Conservation (phyloP, 768 basidiomycete species). For the Solioccasus polychromus region DNA sequence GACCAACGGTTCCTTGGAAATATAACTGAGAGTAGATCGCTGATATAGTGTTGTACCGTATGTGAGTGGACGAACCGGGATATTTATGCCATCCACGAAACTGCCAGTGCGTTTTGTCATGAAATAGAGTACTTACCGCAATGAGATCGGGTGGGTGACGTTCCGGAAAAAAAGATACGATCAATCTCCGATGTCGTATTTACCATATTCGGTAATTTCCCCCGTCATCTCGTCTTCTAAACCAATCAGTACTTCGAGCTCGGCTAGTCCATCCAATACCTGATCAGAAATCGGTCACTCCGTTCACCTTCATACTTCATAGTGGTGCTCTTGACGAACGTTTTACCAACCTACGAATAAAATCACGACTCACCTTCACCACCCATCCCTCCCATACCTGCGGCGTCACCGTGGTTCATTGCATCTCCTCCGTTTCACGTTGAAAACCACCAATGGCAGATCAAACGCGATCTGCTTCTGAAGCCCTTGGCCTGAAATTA, state of each 20-base stretch:
- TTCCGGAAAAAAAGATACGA: too few species aligned
- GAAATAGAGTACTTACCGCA: too few species aligned
- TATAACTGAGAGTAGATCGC: neutral
- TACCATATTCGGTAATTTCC: neutral
- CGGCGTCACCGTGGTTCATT: neutral
- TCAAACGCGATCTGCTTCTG: slow-evolving; percentile 6
- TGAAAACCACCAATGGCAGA: slow-evolving; percentile 20
- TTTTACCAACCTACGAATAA: neutral
- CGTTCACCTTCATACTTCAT: too few species aligned
- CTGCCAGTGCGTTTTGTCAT: too few species aligned
- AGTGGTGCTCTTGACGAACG: too few species aligned
- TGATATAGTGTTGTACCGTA: neutral
- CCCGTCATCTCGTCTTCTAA: neutral
- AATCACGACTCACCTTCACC: neutral
- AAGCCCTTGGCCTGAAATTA: slow-evolving; percentile 8
- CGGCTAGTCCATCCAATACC: neutral
- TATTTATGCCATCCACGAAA: slow-evolving; percentile 1
- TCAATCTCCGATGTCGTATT: neutral
- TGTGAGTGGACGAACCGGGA: neutral
- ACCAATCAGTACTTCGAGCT: too few species aligned
- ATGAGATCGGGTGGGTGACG: too few species aligned
- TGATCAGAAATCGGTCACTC: too few species aligned
- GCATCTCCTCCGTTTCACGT: neutral
- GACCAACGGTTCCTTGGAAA: neutral
- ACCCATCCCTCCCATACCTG: too few species aligned